A percentile compares a stretch with the other conserved stretches of the same genome.
Conservation (phyloP, 345 rosid genomes). For the Mallotus nudiflorus region DNA sequence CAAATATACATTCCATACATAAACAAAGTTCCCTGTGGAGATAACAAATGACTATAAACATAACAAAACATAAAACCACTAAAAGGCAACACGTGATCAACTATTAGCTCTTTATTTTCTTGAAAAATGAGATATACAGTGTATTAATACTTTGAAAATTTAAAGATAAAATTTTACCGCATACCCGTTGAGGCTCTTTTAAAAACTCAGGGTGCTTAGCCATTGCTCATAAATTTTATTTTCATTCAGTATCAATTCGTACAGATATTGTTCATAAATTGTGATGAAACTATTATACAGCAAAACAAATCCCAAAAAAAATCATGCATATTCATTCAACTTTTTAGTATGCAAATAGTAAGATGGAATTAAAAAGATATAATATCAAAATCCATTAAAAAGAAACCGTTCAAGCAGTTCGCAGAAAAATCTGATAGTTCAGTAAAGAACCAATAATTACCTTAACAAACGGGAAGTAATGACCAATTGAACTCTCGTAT, state of each 20-base stretch:
- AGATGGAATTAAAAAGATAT: no score
- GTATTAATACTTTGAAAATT: neutral
- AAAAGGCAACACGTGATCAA: neutral
- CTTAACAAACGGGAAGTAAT: constrained; percentile 65
- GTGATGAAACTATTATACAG: no score
- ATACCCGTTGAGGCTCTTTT: no score
- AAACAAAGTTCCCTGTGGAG: neutral
- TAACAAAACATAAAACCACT: no score
- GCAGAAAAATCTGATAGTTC: neutral
- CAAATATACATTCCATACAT: neutral
- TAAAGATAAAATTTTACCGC: neutral
- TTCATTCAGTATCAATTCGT: no score
- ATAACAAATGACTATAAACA: neutral
- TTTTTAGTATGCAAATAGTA: no score
- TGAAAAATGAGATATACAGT: neutral
- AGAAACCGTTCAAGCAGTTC: neutral
- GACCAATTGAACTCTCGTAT: constrained; percentile 57
- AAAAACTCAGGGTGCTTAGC: no score
- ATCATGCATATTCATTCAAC: no score
- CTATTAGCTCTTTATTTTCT: neutral
- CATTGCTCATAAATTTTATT: no score
- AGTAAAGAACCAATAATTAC: constrained; percentile 39
- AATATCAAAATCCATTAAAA: no score
- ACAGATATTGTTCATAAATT: no score
- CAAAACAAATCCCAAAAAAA: no score